These are phyloP conservation scores for Kappamyces sp. DNA, from an alignment of 192 early-diverging fungal genomes.

Conservation along the genomic window DNA sequence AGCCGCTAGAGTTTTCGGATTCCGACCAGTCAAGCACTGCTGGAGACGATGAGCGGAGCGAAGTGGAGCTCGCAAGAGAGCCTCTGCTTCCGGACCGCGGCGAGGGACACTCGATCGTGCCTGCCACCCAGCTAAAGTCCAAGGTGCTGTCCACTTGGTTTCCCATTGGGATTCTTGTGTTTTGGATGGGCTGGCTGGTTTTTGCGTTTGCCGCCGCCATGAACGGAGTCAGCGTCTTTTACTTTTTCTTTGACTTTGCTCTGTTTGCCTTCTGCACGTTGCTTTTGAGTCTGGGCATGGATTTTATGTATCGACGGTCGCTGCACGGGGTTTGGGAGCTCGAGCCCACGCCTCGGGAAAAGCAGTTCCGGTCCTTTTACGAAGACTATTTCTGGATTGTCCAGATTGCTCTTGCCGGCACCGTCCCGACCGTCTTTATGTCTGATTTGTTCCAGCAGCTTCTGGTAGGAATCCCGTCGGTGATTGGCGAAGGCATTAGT, in stretches of 20 bases:
- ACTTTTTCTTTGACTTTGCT: conserved; percentile 24
- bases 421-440: conserved; percentile 16
- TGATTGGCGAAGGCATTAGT: conserved; percentile 18
- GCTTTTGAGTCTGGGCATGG: conserved; percentile 18
- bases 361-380: background rate
- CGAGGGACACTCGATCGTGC: too few relatives aligned
- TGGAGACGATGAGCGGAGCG: too few relatives aligned
- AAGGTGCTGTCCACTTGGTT: conserved; percentile 8
- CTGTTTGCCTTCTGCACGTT: conserved; percentile 26
- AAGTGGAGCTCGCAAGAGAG: too few relatives aligned
- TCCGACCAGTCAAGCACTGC: too few relatives aligned
- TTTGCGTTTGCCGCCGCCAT: conserved; percentile 3
- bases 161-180: conserved; percentile 15
- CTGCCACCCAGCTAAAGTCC: too few relatives aligned
- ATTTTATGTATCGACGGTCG: too few relatives aligned
- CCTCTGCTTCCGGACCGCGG: too few relatives aligned
- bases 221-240: conserved; percentile 11
- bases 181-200: conserved; percentile 3
- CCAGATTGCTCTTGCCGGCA: conserved; percentile 11
- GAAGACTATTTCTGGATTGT: conserved; percentile 24
- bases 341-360: background rate
- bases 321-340: too few relatives aligned
- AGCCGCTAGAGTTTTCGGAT: too few relatives aligned
- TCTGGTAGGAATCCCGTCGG: conserved; percentile 15
- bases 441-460: conserved; percentile 13